Conservation (phyloP, 2,329 filamentous ascomycete species). For the Fusarium sp. region DNA sequence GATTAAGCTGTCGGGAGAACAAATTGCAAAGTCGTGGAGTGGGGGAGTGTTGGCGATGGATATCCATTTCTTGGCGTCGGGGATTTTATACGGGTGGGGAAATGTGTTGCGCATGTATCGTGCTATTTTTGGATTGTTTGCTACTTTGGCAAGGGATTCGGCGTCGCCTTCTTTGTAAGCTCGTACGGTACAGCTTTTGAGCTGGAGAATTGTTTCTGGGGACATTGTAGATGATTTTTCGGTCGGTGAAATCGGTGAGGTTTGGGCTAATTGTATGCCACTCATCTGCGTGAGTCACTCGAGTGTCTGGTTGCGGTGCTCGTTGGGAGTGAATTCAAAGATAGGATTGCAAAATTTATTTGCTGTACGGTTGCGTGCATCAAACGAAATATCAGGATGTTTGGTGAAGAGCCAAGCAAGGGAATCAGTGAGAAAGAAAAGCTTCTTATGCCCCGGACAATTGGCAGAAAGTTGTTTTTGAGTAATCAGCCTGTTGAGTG, state of each 20-base stretch:
- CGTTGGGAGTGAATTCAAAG: accelerated
- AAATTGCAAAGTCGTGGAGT: background rate
- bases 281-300: too few species aligned
- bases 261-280: accelerated
- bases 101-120: background rate
- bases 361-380: too few species aligned
- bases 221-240: background rate
- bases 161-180: background rate
- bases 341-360: accelerated
- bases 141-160: background rate
- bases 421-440: too few species aligned
- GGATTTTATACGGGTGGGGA: background rate
- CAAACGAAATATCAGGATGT: too few species aligned
- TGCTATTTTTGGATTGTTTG: background rate
- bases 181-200: background rate
- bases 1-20: accelerated
- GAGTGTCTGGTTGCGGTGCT: accelerated
- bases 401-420: too few species aligned
- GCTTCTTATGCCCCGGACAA: too few species aligned
- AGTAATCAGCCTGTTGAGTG: too few species aligned
- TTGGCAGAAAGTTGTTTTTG: too few species aligned
- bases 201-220: background rate
- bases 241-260: background rate
- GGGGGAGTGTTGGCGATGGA: background rate
- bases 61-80: constrained; percentile 4